Conservation (phyloP, 75 land plant species). For the Selaginella tamariscina region DNA sequence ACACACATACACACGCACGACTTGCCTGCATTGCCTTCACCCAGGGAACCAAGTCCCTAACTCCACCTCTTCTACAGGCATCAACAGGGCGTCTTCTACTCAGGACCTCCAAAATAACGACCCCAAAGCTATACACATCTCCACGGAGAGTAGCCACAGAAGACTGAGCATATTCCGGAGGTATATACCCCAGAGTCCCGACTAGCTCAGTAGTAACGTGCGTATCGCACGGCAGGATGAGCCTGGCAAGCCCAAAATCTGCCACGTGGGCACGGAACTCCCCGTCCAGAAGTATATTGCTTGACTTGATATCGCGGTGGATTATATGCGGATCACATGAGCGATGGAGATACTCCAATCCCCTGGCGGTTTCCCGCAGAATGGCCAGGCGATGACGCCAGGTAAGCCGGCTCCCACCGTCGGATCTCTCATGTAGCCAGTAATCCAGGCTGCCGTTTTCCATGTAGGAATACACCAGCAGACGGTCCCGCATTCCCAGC, state of each 20-base stretch:
- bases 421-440: constrained; percentile 40
- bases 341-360: constrained; percentile 43
- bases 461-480: constrained; percentile 50
- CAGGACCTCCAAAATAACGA: constrained; percentile 61
- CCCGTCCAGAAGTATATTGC: constrained; percentile 47
- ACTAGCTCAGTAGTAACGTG: constrained; percentile 67
- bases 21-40: constrained; percentile 37
- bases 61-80: constrained; percentile 21
- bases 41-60: constrained; percentile 44
- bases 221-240: constrained; percentile 29
- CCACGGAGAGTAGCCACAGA: constrained; percentile 65
- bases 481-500: constrained; percentile 23
- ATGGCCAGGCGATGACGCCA: constrained; percentile 37
- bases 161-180: constrained; percentile 74
- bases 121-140: constrained; percentile 90
- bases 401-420: background rate
- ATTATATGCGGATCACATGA: constrained; percentile 41
- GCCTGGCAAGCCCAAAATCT: constrained; percentile 43
- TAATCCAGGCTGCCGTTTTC: constrained; percentile 54
- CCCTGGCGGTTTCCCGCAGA: constrained; percentile 26
- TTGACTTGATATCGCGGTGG: constrained; percentile 47
- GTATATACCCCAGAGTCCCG: constrained; percentile 79
- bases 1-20: constrained; percentile 31
- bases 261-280: constrained; percentile 37
- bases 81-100: constrained; percentile 52